phyloP scores from a whole-genome alignment of 2,329 filamentous ascomycete species.

The Didymella keratinophila region DNA sequence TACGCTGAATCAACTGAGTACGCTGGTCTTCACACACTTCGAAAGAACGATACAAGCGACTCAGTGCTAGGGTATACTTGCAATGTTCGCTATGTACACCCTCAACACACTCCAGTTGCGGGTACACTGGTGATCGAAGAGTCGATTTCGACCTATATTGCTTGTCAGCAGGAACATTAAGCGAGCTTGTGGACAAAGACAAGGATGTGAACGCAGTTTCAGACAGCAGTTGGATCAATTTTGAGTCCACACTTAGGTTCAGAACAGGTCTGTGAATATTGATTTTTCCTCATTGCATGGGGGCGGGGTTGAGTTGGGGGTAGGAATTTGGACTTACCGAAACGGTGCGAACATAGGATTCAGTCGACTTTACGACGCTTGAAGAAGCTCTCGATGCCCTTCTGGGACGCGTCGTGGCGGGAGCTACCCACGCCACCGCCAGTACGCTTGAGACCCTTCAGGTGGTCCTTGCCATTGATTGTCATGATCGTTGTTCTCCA shows the following conservation, averaged over 20 bases:
- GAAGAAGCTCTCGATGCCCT: slow-evolving; percentile 80
- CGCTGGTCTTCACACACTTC: background rate
- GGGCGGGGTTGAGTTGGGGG: slow-evolving; percentile 18
- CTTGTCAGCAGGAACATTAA: slow-evolving; percentile 17
- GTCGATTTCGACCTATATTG: background rate
- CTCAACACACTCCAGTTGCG: background rate
- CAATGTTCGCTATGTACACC: background rate
- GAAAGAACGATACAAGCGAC: background rate
- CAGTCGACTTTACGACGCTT: slow-evolving; percentile 61
- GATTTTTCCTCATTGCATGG: slow-evolving; percentile 61
- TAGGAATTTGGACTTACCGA: slow-evolving; percentile 33
- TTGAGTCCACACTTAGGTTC: slow-evolving; percentile 73
- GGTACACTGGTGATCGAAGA: background rate
- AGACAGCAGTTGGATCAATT: slow-evolving; percentile 86
- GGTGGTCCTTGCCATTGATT: slow-evolving; percentile 76
- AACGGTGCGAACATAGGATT: slow-evolving; percentile 7
- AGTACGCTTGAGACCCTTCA: slow-evolving; percentile 78
- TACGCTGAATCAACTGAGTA: background rate
- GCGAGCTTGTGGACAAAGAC: background rate
- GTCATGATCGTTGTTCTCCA: slow-evolving; percentile 63
- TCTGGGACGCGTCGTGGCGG: slow-evolving; percentile 76
- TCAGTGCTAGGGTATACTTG: background rate
- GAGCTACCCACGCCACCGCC: slow-evolving; percentile 83
- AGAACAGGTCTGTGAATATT: slow-evolving; percentile 86
- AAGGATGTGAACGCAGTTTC: slow-evolving; percentile 51